These are phyloP conservation scores for Acrodontium crateriforme DNA, from an alignment of 2,329 filamentous ascomycete genomes.

Conservation along the genomic window DNA sequence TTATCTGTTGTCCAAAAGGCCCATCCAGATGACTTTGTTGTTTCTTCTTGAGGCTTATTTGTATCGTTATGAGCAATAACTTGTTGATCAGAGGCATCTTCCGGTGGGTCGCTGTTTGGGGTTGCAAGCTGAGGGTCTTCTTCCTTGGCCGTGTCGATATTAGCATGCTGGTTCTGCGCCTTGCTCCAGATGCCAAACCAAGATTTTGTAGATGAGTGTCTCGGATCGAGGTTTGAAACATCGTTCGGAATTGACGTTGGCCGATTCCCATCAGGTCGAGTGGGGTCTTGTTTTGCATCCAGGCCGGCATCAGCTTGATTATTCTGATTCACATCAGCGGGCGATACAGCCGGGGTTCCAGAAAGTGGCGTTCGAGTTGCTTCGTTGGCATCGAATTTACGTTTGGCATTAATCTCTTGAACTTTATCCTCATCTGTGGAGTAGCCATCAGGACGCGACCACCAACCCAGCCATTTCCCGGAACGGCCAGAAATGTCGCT, in stretches of 20 bases:
- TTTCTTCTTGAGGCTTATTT: slow-evolving; percentile 11
- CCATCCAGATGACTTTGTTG: slow-evolving; percentile 49
- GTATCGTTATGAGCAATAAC: no score
- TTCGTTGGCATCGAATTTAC: slow-evolving; percentile 18
- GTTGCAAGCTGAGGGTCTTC: slow-evolving; percentile 2
- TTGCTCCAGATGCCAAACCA: slow-evolving; percentile 39
- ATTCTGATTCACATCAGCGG: slow-evolving; percentile 1
- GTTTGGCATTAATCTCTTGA: slow-evolving; percentile 17
- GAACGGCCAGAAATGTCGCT: no score
- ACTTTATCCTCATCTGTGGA: slow-evolving; percentile 21
- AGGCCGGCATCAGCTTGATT: slow-evolving; percentile 2
- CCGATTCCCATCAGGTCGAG: slow-evolving; percentile 2
- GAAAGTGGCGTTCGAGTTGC: slow-evolving; percentile 30
- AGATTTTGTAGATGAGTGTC: slow-evolving; percentile 18
- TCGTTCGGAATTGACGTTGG: slow-evolving; percentile 12
- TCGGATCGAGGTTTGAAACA: not conserved
- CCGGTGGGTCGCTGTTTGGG: slow-evolving; percentile 3
- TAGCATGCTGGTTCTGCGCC: slow-evolving; percentile 28
- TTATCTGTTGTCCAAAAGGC: slow-evolving; percentile 63
- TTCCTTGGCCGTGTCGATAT: slow-evolving; percentile 10
- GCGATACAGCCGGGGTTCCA: slow-evolving; percentile 12
- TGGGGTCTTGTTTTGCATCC: not conserved
- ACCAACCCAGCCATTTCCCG: slow-evolving; percentile 40
- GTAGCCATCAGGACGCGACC: slow-evolving; percentile 37
- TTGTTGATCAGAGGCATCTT: no score